A percentile compares a stretch with the other conserved stretches of the same genome.
These are phyloP conservation scores for Starmera stellimalicola DNA, from an alignment of 1,139 yeast genomes.

Conservation along the genomic window DNA sequence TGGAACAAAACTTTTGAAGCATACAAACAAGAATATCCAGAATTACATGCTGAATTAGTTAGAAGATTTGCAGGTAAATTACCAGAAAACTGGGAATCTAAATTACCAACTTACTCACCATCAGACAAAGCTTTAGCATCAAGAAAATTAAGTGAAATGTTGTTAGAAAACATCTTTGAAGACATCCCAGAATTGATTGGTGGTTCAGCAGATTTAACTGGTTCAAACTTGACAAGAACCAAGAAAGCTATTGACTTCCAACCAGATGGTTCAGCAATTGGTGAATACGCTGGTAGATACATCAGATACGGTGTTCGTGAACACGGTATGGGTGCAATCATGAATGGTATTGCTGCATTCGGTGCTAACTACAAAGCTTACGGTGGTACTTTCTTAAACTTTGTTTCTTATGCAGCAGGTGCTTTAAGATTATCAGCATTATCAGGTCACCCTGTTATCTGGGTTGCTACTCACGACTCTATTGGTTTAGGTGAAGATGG, in stretches of 20 bases:
- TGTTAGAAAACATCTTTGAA: constrained; percentile 54
- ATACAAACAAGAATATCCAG: constrained; percentile 68
- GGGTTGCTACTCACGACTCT: constrained; percentile 99
- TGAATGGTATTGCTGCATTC: constrained; percentile 95
- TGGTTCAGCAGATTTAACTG: constrained; percentile 98
- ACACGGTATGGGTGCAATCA: constrained; percentile 99
- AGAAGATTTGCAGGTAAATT: constrained; percentile 78
- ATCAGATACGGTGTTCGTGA: constrained; percentile 98
- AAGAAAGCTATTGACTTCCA: constrained; percentile 85
- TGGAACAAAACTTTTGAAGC: constrained; percentile 62
- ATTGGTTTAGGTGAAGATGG: constrained; percentile 99
- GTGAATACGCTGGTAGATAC: constrained; percentile 89
- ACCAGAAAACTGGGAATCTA: constrained; percentile 76
- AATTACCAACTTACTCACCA: constrained; percentile 74
- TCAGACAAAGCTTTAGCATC: constrained; percentile 82
- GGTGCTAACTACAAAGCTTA: constrained; percentile 90
- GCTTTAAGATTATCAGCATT: constrained; percentile 93
- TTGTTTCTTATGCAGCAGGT: constrained; percentile 96
- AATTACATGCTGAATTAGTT: constrained; percentile 67
- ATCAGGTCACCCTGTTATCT: constrained; percentile 86
- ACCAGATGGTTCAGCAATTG: constrained; percentile 73
- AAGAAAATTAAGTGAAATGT: constrained; percentile 88
- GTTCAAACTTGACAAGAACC: constrained; percentile 94
- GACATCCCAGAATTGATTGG: constrained; percentile 85
- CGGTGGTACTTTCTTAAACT: constrained; percentile 98